These are phyloP conservation scores for Stagonosporopsis cucurbitacearum DNA, from an alignment of 2,329 filamentous ascomycete species.

Conservation along the genomic window DNA sequence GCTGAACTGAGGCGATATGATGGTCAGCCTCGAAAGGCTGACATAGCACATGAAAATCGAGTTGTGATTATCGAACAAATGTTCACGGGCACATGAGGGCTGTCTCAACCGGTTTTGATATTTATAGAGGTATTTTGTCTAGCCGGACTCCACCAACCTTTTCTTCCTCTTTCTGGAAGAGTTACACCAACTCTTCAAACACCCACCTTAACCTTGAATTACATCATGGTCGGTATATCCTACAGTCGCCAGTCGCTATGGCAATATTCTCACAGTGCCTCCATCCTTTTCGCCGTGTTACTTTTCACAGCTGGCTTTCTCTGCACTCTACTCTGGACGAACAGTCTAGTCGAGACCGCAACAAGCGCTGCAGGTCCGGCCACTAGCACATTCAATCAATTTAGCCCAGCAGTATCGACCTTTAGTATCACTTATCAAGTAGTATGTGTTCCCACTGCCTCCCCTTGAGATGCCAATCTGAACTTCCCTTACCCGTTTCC, in stretches of 20 bases:
- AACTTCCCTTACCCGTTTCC: not conserved
- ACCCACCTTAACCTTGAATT: not conserved
- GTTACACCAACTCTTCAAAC: too few relatives aligned
- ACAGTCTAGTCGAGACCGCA: not conserved
- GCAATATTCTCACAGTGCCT: not conserved
- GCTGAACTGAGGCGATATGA: not conserved
- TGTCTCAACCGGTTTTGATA: not conserved
- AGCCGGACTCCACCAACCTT: too few relatives aligned
- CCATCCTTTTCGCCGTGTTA: not conserved
- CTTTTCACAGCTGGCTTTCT: constrained; percentile 1
- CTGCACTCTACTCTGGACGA: not conserved
- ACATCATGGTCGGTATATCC: not conserved
- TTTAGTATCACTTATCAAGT: not conserved
- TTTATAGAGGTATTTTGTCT: not conserved
- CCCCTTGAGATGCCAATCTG: not conserved
- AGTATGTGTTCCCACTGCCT: not conserved
- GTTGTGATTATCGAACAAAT: not conserved
- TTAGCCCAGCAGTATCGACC: not conserved
- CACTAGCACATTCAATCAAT: not conserved
- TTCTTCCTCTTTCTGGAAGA: too few relatives aligned
- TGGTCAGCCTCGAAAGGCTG: not conserved
- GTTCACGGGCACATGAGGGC: not conserved
- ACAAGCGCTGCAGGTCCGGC: not conserved
- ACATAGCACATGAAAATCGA: not conserved
- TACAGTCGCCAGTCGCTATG: not conserved